phyloP scores from a whole-genome alignment of 106 monocot genomes.

The Dioscorea alata region DNA sequence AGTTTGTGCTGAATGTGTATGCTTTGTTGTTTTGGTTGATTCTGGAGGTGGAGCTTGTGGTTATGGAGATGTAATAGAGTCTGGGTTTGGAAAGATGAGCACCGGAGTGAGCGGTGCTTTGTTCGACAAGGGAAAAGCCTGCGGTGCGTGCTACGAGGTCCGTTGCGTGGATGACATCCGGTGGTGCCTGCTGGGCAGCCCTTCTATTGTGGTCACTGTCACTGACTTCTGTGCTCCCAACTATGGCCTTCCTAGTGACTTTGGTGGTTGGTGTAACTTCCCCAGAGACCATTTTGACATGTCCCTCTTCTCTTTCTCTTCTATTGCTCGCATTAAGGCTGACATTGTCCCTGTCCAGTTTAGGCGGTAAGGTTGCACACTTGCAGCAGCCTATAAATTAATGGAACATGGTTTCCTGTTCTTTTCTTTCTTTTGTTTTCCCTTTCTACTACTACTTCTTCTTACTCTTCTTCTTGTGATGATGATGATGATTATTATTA shows the following conservation, averaged over 20 bases:
- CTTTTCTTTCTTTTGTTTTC: not conserved
- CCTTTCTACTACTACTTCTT: no score
- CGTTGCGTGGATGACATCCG: conserved; percentile 83
- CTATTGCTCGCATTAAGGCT: conserved; percentile 44
- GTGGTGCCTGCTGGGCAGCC: conserved; percentile 67
- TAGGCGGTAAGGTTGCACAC: conserved; percentile 33
- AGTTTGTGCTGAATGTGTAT: not conserved
- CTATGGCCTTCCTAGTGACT: conserved; percentile 58
- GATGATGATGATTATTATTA: no score
- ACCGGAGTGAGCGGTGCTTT: conserved; percentile 56
- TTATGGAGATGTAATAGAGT: conserved; percentile 40
- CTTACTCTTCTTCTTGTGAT: no score
- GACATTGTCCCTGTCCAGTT: conserved; percentile 79
- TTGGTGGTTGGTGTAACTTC: conserved; percentile 89
- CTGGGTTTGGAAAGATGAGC: conserved; percentile 19
- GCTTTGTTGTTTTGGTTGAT: not conserved
- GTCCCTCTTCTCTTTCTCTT: conserved; percentile 41
- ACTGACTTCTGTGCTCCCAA: conserved; percentile 91
- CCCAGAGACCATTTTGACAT: conserved; percentile 75
- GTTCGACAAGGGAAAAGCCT: conserved; percentile 49
- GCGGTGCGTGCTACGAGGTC: conserved; percentile 77
- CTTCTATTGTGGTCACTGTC: conserved; percentile 60
- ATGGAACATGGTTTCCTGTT: not conserved
- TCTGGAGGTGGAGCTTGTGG: conserved; percentile 63
- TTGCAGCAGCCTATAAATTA: not conserved